Base-by-base conservation (phyloP, 768 basidiomycete species). In the Hysterangium stoloniferum region DNA sequence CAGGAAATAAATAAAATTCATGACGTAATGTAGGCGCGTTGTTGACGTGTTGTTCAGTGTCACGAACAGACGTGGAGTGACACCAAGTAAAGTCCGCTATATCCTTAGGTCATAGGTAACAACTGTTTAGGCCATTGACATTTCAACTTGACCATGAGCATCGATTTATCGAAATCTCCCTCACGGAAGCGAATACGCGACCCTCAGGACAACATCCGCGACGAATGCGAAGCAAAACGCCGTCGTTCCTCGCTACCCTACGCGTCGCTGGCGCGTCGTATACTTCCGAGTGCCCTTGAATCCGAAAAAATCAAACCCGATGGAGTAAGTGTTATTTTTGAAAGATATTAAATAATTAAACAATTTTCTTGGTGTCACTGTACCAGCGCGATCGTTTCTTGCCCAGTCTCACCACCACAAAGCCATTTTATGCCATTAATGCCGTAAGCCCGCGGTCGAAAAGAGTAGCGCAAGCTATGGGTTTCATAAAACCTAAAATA, bases 401-500 rank as follows among this genome's bases (percentile, higher is more conserved):
- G 19, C 44, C 44, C n/a, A 45, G 28, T 38, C 70, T 45, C 3
- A 45, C 44, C 9, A 45, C 44, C 28, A 45, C 44, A 15, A 19
- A 31, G 27, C 44, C 44, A 31, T 45, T 45, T 22, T 45, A 31
- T 17, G 22, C 28, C 6, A 13, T 45, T 32, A n/a, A 45, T 45
- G 72, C 31, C 72, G 73, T 33, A 73, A 75, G 12, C 58, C 69
- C 8, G 72, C 76, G 4, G 73, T 84, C 86, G 0, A 82, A 84
- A 11, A 78, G 88, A 32, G 75, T 91, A n/a, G 83, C 78, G 4
- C 80, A 75, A 1, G 86, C 88, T 1, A 77, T 86, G 0, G 87
- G 86, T 15, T 74, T 90, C 6, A 65, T 86, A 45, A 85, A 84
- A 59, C 79, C 82, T 20, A 84, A 91, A 29, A 84, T 96, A 44